Evolutionary conservation across 352 stramenopile species (phyloP).

Genomic region (Phytopythium kandeliae): DNA sequence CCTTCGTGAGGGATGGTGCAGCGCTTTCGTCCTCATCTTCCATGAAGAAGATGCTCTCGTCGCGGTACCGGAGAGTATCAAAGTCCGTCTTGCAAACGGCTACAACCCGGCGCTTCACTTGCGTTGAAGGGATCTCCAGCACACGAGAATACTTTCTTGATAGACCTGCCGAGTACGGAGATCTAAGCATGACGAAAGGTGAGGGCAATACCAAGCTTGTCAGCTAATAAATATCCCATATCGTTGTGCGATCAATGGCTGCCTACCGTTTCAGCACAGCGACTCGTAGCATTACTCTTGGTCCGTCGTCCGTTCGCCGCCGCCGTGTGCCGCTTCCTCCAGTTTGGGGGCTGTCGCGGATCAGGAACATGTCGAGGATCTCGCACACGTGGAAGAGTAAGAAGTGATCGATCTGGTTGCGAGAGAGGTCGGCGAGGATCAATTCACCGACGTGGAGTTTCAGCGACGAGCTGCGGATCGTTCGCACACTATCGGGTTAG

Average conservation of each 20-base stretch:
- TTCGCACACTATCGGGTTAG: not conserved
- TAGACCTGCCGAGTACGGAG: constrained; percentile 46
- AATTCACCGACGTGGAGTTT: constrained; percentile 70
- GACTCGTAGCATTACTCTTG: constrained; percentile 42
- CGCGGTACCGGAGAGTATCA: constrained; percentile 47
- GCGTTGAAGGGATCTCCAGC: constrained; percentile 42
- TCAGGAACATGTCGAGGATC: constrained; percentile 58
- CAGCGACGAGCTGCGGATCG: constrained; percentile 22
- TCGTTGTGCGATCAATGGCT: not conserved
- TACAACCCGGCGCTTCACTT: constrained; percentile 69
- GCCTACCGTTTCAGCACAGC: constrained; percentile 59
- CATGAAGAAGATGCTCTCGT: constrained; percentile 78
- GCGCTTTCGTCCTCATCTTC: constrained; percentile 23
- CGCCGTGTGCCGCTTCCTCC: constrained; percentile 14
- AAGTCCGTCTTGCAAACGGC: constrained; percentile 65
- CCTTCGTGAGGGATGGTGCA: constrained; percentile 6
- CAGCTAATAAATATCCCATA: not conserved
- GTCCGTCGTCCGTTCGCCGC: constrained; percentile 20
- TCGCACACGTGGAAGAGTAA: constrained; percentile 77
- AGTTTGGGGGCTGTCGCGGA: constrained; percentile 10
- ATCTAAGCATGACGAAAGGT: constrained; percentile 15
- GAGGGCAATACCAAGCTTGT: too few relatives aligned
- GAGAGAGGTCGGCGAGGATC: constrained; percentile 62
- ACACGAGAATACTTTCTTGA: constrained; percentile 30
- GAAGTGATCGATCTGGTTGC: constrained; percentile 57